Base-by-base conservation (phyloP, 179 eudicot genomes). In the Monotropa hypopitys region DNA sequence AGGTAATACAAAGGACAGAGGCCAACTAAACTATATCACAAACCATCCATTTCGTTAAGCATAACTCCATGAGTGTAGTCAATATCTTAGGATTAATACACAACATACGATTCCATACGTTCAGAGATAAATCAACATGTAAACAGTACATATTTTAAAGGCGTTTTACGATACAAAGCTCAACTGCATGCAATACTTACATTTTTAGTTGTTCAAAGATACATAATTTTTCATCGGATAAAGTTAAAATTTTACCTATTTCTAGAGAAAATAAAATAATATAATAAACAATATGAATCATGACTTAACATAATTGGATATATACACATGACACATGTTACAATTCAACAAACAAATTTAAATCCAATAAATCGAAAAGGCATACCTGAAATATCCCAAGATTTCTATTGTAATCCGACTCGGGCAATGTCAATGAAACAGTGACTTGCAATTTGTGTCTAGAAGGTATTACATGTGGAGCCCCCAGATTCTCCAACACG, bases 361-460 rank as follows among this genome's bases (percentile, higher is more conserved):
- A 73, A 4, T 15, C 18, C 40, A 4, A 43, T 21, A 15, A 74
- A 63, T 30, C 23, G 40, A 56, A 30, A 79, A 13, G 18, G 46
- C 72, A 62, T 86, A 94, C 97, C 97, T 94, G 98, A 81, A 94
- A 94, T 26, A 90, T 85, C 76, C 97, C 98, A 77, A 94, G 89
- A 76, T 89, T 87, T 73, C 85, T 84, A 81, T 94, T 94, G 74
- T 92, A 92, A 70, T 89, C 93, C 13, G 98, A 94, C 78, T 94
- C 98, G 0, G 98, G 98, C 83, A 94, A 68, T 23, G 80, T 87
- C 85, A 94, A 80, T 12, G 84, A 81, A 65, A 94, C 86, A 63
- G 88, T 88, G 33, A 86, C 91, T 87, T 86, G 85, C 87, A 92
- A 77, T 83, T 90, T 91, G 38, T 92, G 92, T 77, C 86, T 82